A percentile compares a stretch with the other conserved stretches of the same genome.
Evolutionary conservation across 257 asterid species (phyloP).

Genomic region (Eustoma russellianum): DNA sequence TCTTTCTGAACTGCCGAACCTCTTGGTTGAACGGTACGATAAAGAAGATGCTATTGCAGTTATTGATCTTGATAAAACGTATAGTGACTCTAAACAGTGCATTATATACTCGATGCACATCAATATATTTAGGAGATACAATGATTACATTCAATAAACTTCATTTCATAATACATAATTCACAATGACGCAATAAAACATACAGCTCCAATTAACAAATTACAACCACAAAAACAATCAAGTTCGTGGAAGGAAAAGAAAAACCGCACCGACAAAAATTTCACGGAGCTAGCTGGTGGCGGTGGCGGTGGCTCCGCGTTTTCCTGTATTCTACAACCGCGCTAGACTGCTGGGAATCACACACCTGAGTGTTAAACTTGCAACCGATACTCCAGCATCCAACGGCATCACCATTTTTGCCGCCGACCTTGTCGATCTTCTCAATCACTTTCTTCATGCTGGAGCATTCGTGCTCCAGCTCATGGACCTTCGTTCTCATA

Average conservation of each 20-base stretch:
- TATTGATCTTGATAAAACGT: too few species aligned
- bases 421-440: conserved; percentile 47
- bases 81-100: too few species aligned
- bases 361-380: conserved; percentile 83
- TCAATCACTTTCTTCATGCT: conserved; percentile 59
- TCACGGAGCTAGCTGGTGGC: conserved; percentile 11
- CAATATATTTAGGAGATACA: too few species aligned
- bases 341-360: conserved; percentile 65
- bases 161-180: too few species aligned
- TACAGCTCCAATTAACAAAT: too few species aligned
- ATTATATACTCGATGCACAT: too few species aligned
- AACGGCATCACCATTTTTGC: conserved; percentile 26
- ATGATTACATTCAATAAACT: too few species aligned
- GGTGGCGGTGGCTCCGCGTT: conserved; percentile 41
- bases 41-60: too few species aligned
- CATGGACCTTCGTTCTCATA: conserved; percentile 77
- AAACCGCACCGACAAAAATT: not conserved
- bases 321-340: conserved; percentile 37
- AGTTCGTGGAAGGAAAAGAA: not conserved
- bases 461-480: conserved; percentile 76
- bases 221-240: conserved; percentile 1
- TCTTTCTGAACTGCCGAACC: too few species aligned
- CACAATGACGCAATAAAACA: too few species aligned
- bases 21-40: too few species aligned
- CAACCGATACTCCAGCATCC: conserved; percentile 65